Base-by-base conservation (phyloP, 352 stramenopile genomes). In the Phytophthora multivora region DNA sequence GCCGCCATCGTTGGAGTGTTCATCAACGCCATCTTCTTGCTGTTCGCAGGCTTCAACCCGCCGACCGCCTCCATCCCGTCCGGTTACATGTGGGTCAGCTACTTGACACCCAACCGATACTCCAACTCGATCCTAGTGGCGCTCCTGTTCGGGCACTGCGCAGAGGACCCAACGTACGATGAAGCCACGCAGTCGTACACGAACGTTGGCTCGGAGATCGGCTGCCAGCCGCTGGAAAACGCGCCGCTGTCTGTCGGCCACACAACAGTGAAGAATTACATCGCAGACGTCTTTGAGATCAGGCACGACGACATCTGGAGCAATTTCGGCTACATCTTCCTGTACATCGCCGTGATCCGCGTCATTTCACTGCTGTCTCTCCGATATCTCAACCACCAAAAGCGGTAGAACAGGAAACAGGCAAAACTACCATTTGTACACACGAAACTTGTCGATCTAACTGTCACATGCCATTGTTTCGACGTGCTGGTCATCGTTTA, bases 351-450 rank as follows among this genome's bases (percentile, higher is more conserved):
- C 3, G 39, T 76, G 9, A 76, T 60, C 30, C 73, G 70, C n/a
- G 33, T 76, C 12, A 41, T 83, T 4, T 71, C 66, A 21, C 47
- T 82, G 11, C n/a, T 82, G 30, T 65, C 62, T 8, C 48, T 82
- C 26, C 67, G 71, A 11, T 79, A 74, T 46, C 51, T 83, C 47
- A 78, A 77, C 51, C 67, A 80, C 49, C 67, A 83, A 42, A 79
- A 77, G 56, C 25, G 56, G 35, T 77, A 81, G 21, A 47, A 5
- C 40, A 43, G 19, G 18, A 25, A 25, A 23, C n/a, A 6, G n/a
- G n/a, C n/a, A n/a, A n/a, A n/a, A n/a, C n/a, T n/a, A n/a, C n/a
- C 15, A 43, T 43, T 25, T 19, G 15, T 7, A 26, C 55, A 62
- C 33, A 56, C 11, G 12, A 55, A 63, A 36, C 54, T 33, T 54